Conservation (phyloP, 371 early-diverging fungal species). For the Apophysomyces sp. region DNA sequence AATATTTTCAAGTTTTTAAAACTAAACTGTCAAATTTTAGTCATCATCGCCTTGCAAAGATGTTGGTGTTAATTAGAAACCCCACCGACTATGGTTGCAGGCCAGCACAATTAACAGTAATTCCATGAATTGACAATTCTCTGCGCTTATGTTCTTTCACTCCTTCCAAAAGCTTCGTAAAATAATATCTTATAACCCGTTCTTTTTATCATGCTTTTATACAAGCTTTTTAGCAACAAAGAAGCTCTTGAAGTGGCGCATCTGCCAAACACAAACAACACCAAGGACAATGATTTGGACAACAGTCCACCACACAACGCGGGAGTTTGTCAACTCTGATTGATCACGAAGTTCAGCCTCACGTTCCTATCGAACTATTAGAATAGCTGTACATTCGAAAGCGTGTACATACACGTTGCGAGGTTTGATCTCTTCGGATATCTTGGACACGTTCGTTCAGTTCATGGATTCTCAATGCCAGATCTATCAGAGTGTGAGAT, state of each 20-base stretch:
- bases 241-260: conserved; percentile 88
- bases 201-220: conserved; percentile 37
- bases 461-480: conserved; percentile 73
- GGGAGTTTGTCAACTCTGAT: conserved; percentile 80
- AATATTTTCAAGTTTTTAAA: background rate
- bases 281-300: conserved; percentile 80
- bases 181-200: background rate
- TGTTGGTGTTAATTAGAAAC: background rate
- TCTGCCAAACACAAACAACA: conserved; percentile 89
- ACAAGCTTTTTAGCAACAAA: conserved; percentile 95
- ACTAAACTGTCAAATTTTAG: background rate
- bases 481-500: conserved; percentile 39
- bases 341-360: conserved; percentile 89
- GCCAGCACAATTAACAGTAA: background rate
- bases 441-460: conserved; percentile 80
- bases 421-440: conserved; percentile 87
- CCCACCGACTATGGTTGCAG: background rate
- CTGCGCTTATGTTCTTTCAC: background rate
- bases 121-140: background rate
- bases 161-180: background rate
- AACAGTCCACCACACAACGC: conserved; percentile 88
- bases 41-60: background rate
- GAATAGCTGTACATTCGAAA: background rate
- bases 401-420: conserved; percentile 73
- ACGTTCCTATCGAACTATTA: conserved; percentile 60